Evolutionary conservation across 192 early-diverging fungal species (phyloP).

Genomic region (Backusella circina): DNA sequence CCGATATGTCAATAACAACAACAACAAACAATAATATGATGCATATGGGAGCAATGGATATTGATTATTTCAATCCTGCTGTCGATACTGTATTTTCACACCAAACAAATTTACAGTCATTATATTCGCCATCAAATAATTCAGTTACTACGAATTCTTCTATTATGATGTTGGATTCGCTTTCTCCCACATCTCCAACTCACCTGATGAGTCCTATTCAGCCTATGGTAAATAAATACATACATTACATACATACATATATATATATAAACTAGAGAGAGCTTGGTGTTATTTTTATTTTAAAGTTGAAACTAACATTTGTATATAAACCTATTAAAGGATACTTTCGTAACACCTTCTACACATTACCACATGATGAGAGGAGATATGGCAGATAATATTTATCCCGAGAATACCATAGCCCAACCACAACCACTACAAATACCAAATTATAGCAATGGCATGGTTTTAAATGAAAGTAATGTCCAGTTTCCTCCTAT

Average conservation of each 20-base stretch:
- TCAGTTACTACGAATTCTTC: conserved; percentile 10
- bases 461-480: neutral
- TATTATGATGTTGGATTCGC: neutral
- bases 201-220: conserved; percentile 8
- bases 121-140: conserved; percentile 8
- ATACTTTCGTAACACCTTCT: conserved; percentile 5
- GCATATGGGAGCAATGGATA: neutral
- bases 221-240: conserved; percentile 10
- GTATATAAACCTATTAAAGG: neutral
- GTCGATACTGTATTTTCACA: neutral
- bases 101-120: neutral
- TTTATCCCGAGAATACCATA: neutral
- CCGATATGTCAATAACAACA: neutral
- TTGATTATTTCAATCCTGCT: conserved; percentile 8
- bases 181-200: neutral
- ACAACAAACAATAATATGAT: conserved; percentile 6
- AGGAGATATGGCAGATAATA: conserved; percentile 3
- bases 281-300: neutral
- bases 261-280: neutral
- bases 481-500: neutral
- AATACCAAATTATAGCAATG: neutral
- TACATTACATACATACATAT: no score
- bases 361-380: conserved; percentile 1
- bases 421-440: neutral
- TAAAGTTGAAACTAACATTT: neutral